phyloP scores from a whole-genome alignment of 345 rosid genomes.

The Camelina sativa region DNA sequence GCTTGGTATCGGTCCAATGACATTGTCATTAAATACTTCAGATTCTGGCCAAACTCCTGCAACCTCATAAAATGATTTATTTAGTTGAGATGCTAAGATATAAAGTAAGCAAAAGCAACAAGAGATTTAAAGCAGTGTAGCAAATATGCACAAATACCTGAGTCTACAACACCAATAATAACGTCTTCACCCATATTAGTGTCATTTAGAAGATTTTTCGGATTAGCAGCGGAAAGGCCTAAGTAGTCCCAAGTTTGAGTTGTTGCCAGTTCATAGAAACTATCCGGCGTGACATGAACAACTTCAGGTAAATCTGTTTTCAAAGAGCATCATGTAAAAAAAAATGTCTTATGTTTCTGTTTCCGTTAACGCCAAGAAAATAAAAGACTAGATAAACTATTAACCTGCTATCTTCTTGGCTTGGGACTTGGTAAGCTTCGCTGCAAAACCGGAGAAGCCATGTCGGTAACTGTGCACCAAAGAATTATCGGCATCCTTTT shows the following conservation, averaged over 20 bases:
- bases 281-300: conserved; percentile 49
- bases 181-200: conserved; percentile 45
- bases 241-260: conserved; percentile 60
- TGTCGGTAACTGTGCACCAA: conserved; percentile 54
- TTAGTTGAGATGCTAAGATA: background rate
- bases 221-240: conserved; percentile 41
- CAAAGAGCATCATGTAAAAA: conserved; percentile 15
- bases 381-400: background rate
- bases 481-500: conserved; percentile 48
- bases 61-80: background rate
- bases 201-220: conserved; percentile 30
- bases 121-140: background rate
- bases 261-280: conserved; percentile 48
- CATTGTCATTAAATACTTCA: conserved; percentile 36
- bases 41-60: conserved; percentile 42
- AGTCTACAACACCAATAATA: conserved; percentile 43
- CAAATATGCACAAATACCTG: conserved; percentile 36
- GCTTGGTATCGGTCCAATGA: conserved; percentile 29
- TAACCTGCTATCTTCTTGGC: conserved; percentile 49
- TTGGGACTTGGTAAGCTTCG: conserved; percentile 52
- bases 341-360: background rate
- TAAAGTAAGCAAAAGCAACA: conserved; percentile 1
- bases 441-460: conserved; percentile 61
- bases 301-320: conserved; percentile 50
- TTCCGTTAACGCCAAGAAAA: background rate